phyloP scores from a whole-genome alignment of 2,329 filamentous ascomycete species.

The Arthrocladium fulminans region DNA sequence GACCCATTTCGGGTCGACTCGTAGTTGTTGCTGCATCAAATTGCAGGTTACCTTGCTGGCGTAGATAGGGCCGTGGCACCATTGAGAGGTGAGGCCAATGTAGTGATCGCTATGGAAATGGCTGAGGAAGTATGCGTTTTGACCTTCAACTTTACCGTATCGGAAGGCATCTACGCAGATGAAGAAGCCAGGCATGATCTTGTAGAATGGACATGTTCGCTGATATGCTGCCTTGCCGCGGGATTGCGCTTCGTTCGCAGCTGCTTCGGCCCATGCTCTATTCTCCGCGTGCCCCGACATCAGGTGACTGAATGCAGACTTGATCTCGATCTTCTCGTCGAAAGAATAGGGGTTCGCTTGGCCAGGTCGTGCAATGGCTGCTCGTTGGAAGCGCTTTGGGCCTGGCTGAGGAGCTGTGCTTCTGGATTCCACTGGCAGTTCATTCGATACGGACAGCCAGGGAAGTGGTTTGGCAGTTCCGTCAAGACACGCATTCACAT shows the following conservation, averaged over 20 bases:
- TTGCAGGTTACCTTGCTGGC: slow-evolving; percentile 90
- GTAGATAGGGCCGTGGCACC: slow-evolving; percentile 91
- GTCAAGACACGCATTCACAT: slow-evolving; percentile 91
- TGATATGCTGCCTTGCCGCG: slow-evolving; percentile 79
- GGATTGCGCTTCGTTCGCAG: slow-evolving; percentile 66
- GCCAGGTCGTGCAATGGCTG: slow-evolving; percentile 64
- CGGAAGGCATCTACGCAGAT: slow-evolving; percentile 95
- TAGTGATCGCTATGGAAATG: slow-evolving; percentile 99
- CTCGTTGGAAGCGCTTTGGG: slow-evolving; percentile 55
- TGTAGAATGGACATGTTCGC: slow-evolving; percentile 94
- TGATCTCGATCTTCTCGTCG: slow-evolving; percentile 29
- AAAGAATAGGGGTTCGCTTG: slow-evolving; percentile 70
- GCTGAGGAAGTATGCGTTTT: slow-evolving; percentile 89
- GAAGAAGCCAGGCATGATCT: slow-evolving; percentile 85
- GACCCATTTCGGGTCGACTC: slow-evolving; percentile 77
- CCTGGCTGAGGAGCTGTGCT: slow-evolving; percentile 3
- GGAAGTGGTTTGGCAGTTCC: slow-evolving; percentile 59
- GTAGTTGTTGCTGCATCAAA: slow-evolving; percentile 74
- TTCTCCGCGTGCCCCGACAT: slow-evolving; percentile 92
- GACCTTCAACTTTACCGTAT: slow-evolving; percentile 86
- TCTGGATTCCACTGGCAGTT: slow-evolving; percentile 9
- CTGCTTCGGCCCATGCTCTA: slow-evolving; percentile 78
- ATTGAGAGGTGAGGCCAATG: slow-evolving; percentile 75
- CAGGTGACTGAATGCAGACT: slow-evolving; percentile 78
- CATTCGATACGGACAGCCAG: slow-evolving; percentile 2